These are phyloP conservation scores for Cyberlindnera misumaiensis DNA, from an alignment of 805 yeast species.

Conservation along the genomic window DNA sequence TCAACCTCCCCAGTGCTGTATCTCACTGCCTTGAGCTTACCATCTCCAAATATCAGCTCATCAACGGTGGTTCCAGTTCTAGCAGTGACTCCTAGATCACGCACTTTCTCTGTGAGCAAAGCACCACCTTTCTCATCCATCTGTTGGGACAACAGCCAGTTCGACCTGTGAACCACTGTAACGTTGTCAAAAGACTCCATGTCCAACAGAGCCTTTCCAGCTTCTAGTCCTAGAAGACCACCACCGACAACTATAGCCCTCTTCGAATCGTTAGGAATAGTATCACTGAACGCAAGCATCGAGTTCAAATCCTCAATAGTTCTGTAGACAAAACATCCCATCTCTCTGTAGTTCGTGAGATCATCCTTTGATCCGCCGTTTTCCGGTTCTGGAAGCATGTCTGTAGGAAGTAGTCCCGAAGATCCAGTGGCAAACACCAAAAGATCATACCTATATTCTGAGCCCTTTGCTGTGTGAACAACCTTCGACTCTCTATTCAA, in stretches of 20 bases:
- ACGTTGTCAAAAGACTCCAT: conserved; percentile 25
- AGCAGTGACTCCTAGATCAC: conserved; percentile 45
- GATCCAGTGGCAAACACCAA: conserved; percentile 30
- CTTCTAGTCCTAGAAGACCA: conserved; percentile 30
- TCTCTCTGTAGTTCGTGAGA: conserved; percentile 15
- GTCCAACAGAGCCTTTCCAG: conserved; percentile 31
- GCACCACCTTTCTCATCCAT: conserved; percentile 30
- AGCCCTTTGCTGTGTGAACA: conserved; percentile 14
- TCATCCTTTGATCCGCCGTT: conserved; percentile 8
- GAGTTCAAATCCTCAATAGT: conserved; percentile 28
- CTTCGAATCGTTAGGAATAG: conserved; percentile 4
- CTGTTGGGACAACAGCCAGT: conserved; percentile 30
- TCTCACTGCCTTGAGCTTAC: conserved; percentile 19
- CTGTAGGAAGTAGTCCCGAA: conserved; percentile 25
- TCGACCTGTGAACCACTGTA: conserved; percentile 28
- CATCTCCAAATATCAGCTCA: conserved; percentile 33
- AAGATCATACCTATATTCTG: conserved; percentile 19
- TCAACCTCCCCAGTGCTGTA: conserved; percentile 25
- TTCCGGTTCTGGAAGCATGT: conserved; percentile 16
- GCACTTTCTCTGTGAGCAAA: conserved; percentile 37
- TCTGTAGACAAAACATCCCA: conserved; percentile 30
- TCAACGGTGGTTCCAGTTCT: conserved; percentile 44
- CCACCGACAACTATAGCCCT: conserved; percentile 30
- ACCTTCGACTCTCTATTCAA: conserved; percentile 13
- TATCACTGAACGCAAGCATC: conserved; percentile 23